Base-by-base conservation (phyloP, 768 basidiomycete species). In the Serendipita vermifera region DNA sequence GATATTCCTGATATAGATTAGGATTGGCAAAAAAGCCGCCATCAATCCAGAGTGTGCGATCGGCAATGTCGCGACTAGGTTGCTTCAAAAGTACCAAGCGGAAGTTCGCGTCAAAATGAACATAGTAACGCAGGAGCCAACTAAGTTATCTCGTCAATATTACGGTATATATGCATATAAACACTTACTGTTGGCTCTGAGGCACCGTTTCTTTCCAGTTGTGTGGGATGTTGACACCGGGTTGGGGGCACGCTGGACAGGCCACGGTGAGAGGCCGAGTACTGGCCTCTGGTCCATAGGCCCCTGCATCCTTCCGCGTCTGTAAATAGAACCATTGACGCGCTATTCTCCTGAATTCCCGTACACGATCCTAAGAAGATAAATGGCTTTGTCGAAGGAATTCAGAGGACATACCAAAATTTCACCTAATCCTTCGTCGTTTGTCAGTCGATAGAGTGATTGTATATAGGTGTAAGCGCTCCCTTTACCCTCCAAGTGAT, bases 71-170 rank as follows among this genome's bases (percentile, higher is more conserved):
- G 9, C 14, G 46, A 9, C 29, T 51, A 9, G 4, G n/a, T 15
- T 51, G 46, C 46, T 51, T 51, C 15, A 29, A 29, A 3, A 51
- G n/a, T 15, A 29, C 27, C 7, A 51, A n/a, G 5, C 46, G 46
- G 31, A 51, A 51, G n/a, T 51, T 51, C n/a, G 46, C 46, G 29
- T 51, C 46, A 26, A 51, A 51, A 29, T 51, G 46, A 3, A 51
- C 46, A 29, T 22, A 51, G 6, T n/a, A 29, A 4, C 46, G 9
- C n/a, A 51, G 4, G 9, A 51, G 46, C 46, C 46, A 51, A 6
- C 46, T 51, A n/a, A 14, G 15, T 9, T 36, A 36, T 9, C 35
- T 36, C n/a, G 35, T 36, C 35, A n/a, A 9, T 9, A 36, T 9
- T 36, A n/a, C 9, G 35, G n/a, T 36, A n/a, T 9, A 36, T 9